Evolutionary conservation across 331 rosid genomes (phyloP).

Genomic region (Stylosanthes scabra): DNA sequence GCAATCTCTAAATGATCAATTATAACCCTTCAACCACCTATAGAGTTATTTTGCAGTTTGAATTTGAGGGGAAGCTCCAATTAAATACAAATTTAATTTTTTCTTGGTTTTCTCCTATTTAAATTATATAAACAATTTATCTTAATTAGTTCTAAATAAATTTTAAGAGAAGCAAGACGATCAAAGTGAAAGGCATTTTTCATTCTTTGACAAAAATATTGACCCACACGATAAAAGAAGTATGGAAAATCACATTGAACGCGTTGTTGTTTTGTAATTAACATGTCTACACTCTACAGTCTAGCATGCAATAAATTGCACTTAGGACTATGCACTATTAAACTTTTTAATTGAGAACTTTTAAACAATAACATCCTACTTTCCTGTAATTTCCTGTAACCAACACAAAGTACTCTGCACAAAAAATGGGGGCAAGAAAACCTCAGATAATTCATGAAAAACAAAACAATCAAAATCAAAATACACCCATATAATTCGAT

Average conservation of each 20-base stretch:
- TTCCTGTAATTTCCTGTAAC: slow-evolving; percentile 27
- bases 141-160: not conserved
- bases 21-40: too few species aligned
- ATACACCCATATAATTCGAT: slow-evolving; percentile 24
- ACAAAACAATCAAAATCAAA: slow-evolving; percentile 37
- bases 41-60: too few species aligned
- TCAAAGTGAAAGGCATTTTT: not conserved
- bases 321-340: not conserved
- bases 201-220: not conserved
- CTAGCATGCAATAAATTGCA: slow-evolving; percentile 8
- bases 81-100: too few species aligned
- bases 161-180: not conserved
- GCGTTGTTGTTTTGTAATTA: slow-evolving; percentile 3
- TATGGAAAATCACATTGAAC: slow-evolving; percentile 12
- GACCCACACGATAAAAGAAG: not conserved
- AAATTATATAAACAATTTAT: not conserved
- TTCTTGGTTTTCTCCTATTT: too few species aligned
- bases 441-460: slow-evolving; percentile 27
- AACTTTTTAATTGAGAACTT: slow-evolving; percentile 9
- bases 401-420: slow-evolving; percentile 2
- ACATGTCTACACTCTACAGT: not conserved
- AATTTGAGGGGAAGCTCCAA: too few species aligned
- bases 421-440: slow-evolving; percentile 33
- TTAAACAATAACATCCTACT: slow-evolving; percentile 28
- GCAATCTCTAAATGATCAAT: too few species aligned